Percentiles rank a stretch among this genome's conserved stretches.
phyloP scores from a whole-genome alignment of 306 rosid species.

The Calophaca sinica region DNA sequence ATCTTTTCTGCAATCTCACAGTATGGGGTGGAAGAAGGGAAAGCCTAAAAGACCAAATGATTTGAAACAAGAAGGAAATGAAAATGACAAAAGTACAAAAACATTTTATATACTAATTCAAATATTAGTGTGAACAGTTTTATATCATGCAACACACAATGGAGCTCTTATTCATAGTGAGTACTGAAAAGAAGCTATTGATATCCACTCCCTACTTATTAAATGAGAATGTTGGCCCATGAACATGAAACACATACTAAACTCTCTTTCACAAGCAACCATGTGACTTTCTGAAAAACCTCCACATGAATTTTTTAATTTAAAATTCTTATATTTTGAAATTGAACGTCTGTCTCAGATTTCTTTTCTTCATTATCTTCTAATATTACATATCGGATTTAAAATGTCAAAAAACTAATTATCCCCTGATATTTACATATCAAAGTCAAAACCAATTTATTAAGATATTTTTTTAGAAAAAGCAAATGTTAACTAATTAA shows the following conservation, averaged over 20 bases:
- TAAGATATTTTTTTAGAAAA: too few species aligned
- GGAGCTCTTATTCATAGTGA: conserved; percentile 11
- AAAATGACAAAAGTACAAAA: conserved; percentile 7
- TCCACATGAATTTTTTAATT: background rate
- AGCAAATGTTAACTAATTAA: too few species aligned
- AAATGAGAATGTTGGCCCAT: conserved; percentile 8
- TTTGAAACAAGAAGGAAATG: conserved; percentile 28
- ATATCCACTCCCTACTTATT: background rate
- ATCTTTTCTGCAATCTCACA: background rate
- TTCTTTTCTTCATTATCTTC: conserved; percentile 1
- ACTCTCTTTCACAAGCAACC: background rate
- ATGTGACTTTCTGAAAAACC: background rate
- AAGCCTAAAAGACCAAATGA: conserved; percentile 6
- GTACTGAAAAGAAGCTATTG: conserved; percentile 10
- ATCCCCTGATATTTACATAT: too few species aligned
- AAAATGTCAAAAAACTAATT: too few species aligned
- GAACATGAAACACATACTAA: background rate
- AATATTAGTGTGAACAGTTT: background rate
- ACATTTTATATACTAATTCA: conserved; percentile 1
- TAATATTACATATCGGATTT: background rate
- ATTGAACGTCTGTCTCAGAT: background rate
- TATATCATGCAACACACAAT: conserved; percentile 11
- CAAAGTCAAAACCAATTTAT: too few species aligned
- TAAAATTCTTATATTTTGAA: too few species aligned
- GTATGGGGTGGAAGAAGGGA: background rate